Percentiles rank a stretch among this genome's conserved stretches.
phyloP scores from a whole-genome alignment of 2,329 filamentous ascomycete species.

The Fusarium torreyae region DNA sequence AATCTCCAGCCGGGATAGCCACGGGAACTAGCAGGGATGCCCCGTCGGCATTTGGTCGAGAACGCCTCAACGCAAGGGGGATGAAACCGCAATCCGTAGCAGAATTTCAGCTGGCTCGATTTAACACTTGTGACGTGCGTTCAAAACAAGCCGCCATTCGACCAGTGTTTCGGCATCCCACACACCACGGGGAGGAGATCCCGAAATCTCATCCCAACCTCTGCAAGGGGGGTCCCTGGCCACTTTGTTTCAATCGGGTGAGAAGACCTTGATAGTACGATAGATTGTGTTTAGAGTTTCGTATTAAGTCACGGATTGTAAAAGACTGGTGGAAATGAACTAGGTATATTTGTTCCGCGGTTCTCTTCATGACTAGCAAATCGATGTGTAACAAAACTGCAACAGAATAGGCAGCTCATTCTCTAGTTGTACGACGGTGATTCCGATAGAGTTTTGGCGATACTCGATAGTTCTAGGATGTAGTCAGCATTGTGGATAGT shows the following conservation, averaged over 20 bases:
- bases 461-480: neutral
- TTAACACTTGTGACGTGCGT: neutral
- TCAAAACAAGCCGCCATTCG: slow-evolving; percentile 7
- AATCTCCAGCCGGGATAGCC: slow-evolving; percentile 15
- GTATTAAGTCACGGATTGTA: slow-evolving; percentile 9
- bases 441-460: slow-evolving; percentile 12
- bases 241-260: slow-evolving; percentile 19
- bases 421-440: neutral
- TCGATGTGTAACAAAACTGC: slow-evolving; percentile 2
- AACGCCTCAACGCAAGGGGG: slow-evolving; percentile 2
- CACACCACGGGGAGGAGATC: neutral
- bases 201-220: neutral
- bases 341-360: neutral
- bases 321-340: slow-evolving; percentile 32
- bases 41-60: slow-evolving; percentile 1
- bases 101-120: slow-evolving; percentile 1
- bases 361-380: neutral
- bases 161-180: slow-evolving; percentile 15
- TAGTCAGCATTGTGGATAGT: neutral
- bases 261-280: neutral
- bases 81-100: slow-evolving; percentile 16
- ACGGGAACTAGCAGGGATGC: slow-evolving; percentile 36
- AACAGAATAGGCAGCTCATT: slow-evolving; percentile 25
- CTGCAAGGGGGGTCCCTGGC: neutral
- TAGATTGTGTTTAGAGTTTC: slow-evolving; percentile 16